A percentile compares a stretch with the other conserved stretches of the same genome.
Evolutionary conservation across 331 rosid species (phyloP).

Genomic region (Malus hybrid): DNA sequence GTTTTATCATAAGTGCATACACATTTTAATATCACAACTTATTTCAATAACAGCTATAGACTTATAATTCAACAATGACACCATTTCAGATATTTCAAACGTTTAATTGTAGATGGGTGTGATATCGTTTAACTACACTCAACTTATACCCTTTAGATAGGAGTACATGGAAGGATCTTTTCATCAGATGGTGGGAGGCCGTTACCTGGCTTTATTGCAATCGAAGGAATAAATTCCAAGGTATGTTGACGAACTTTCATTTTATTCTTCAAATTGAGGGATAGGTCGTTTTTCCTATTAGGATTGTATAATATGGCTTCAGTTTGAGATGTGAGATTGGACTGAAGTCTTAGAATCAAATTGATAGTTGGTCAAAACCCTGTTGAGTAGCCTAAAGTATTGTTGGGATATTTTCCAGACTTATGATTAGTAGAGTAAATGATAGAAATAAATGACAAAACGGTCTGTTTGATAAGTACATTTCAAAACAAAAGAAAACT

Average conservation of each 20-base stretch:
- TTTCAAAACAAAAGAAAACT: not conserved
- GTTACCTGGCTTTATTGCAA: constrained; percentile 48
- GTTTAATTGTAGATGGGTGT: not conserved
- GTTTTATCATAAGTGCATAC: no score
- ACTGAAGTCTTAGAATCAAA: not conserved
- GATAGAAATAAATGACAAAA: not conserved
- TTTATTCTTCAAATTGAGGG: not conserved
- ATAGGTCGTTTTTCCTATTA: not conserved
- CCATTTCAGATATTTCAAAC: not conserved
- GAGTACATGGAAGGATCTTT: constrained; percentile 82
- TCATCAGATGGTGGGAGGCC: constrained; percentile 76
- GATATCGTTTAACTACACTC: constrained; percentile 3
- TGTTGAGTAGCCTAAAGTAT: not conserved
- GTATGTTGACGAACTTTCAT: constrained; percentile 29
- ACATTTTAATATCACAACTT: no score
- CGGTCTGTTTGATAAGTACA: not conserved
- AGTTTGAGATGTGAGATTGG: not conserved
- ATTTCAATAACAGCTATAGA: no score
- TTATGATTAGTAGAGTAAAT: not conserved
- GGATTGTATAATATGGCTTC: not conserved
- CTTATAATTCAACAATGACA: no score
- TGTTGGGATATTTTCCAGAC: not conserved
- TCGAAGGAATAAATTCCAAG: constrained; percentile 64
- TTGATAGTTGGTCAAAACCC: not conserved
- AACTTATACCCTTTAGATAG: constrained; percentile 46